Base-by-base conservation (phyloP, 805 yeast genomes). In the Saturnispora gosingensis region DNA sequence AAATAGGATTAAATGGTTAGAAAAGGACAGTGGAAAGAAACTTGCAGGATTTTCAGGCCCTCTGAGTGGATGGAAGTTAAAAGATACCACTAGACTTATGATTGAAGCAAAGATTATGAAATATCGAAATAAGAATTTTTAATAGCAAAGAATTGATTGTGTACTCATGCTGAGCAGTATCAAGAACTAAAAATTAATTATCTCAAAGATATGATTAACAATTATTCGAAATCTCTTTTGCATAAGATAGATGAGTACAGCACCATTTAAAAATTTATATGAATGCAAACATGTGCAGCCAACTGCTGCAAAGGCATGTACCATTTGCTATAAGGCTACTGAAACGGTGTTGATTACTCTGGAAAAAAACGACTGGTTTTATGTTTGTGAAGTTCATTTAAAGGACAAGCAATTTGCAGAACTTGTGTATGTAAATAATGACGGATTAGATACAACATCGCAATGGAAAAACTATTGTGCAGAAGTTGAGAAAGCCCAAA, bases 261-360 rank as follows among this genome's bases (percentile, higher is more conserved):
- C 55, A 15, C 68, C 70, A 9, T 67, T 67, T 49, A 51, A 48
- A 4, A 65, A 67, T 45, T 48, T 62, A 4, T 78, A 80, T 59
- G 62, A 57, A 11, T 56, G 69, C 32, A 66, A 76, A 46, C 65
- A 64, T 49, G 83, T 75, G 10, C 71, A 77, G 1, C 67, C 62
- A 1, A 51, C 59, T 3, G 75, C 72, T 50, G 50, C 72, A 25
- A 74, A 69, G 55, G 61, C 83, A 1, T 80, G 85, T 59, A 55
- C 54, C 20, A 61, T 78, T 13, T 80, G 85, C 65, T 78, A 66
- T 62, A 77, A 76, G 55, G 74, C 80, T 1, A 64, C 80, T 0
- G 46, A 64, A 5, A 58, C 72, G 0, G 83, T 79, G 11, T 59
- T 80, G 32, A 62, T 80, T 7, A 65, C 78, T 2, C 35, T 57